phyloP scores from a whole-genome alignment of 2,329 filamentous ascomycete genomes.

The Colletotrichum liaoningense region DNA sequence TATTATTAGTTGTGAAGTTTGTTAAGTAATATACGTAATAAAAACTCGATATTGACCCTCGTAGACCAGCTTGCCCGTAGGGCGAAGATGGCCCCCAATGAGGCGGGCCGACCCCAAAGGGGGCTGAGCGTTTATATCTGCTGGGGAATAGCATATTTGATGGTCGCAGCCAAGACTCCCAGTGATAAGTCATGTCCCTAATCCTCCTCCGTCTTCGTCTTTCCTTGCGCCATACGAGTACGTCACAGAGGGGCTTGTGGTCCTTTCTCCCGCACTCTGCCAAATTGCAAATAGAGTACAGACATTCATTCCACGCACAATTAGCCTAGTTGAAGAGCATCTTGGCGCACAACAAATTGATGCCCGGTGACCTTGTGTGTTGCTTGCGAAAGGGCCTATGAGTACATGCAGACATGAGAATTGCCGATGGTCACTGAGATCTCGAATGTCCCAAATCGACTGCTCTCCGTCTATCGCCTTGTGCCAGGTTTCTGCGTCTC shows the following conservation, averaged over 20 bases:
- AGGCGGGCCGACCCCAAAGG: too few species aligned
- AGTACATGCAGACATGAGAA: background rate
- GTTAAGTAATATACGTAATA: too few species aligned
- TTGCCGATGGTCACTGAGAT: background rate
- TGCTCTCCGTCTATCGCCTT: slow-evolving; percentile 38
- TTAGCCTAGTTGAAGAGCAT: background rate
- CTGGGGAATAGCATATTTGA: background rate
- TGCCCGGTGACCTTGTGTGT: background rate
- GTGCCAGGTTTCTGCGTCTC: slow-evolving; percentile 58
- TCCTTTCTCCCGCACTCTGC: background rate
- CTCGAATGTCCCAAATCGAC: background rate
- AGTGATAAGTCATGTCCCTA: background rate
- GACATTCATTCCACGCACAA: background rate
- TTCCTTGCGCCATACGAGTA: background rate
- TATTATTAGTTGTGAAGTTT: too few species aligned
- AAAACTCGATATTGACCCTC: too few species aligned
- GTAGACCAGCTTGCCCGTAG: too few species aligned
- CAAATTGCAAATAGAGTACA: background rate
- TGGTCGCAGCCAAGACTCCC: background rate
- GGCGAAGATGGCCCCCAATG: too few species aligned
- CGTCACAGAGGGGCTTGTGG: background rate
- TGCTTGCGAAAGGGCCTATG: background rate
- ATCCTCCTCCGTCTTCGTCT: background rate
- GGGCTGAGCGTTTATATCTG: too few species aligned
- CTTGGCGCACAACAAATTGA: background rate